These are phyloP conservation scores for Coemansia biformis DNA, from an alignment of 192 early-diverging fungal species.

Conservation along the genomic window DNA sequence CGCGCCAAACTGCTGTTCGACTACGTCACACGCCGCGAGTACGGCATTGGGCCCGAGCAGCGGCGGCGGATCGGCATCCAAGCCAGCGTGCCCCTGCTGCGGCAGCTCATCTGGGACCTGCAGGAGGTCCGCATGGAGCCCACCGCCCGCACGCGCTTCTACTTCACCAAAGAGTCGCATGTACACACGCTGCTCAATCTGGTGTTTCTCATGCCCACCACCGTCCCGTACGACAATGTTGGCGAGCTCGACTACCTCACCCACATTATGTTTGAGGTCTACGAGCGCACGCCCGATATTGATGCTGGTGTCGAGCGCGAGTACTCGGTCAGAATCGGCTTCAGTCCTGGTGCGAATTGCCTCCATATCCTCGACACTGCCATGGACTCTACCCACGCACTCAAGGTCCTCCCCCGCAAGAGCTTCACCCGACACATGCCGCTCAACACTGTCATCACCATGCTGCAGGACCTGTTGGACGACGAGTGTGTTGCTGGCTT, in stretches of 20 bases:
- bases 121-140: conserved; percentile 11
- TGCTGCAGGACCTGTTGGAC: conserved; percentile 54
- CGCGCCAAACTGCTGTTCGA: no score
- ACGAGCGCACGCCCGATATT: conserved; percentile 67
- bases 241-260: conserved; percentile 94
- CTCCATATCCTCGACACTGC: conserved; percentile 84
- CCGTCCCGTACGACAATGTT: conserved; percentile 57
- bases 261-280: conserved; percentile 96
- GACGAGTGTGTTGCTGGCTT: conserved; percentile 25
- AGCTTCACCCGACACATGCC: conserved; percentile 84
- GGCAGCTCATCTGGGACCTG: conserved; percentile 74
- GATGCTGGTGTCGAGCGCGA: conserved; percentile 55
- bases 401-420: conserved; percentile 79
- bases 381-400: conserved; percentile 72
- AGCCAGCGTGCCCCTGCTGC: conserved; percentile 69
- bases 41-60: conserved; percentile 79
- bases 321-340: conserved; percentile 83
- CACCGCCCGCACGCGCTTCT: conserved; percentile 63
- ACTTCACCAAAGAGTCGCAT: conserved; percentile 95
- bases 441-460: conserved; percentile 62
- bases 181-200: conserved; percentile 90
- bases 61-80: conserved; percentile 81
- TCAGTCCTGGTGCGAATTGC: conserved; percentile 87
- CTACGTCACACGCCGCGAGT: conserved; percentile 89
- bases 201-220: conserved; percentile 76